Percentiles rank a stretch among this genome's conserved stretches.
Conservation (phyloP, 306 rosid species). For the Lathyrus sativus region DNA sequence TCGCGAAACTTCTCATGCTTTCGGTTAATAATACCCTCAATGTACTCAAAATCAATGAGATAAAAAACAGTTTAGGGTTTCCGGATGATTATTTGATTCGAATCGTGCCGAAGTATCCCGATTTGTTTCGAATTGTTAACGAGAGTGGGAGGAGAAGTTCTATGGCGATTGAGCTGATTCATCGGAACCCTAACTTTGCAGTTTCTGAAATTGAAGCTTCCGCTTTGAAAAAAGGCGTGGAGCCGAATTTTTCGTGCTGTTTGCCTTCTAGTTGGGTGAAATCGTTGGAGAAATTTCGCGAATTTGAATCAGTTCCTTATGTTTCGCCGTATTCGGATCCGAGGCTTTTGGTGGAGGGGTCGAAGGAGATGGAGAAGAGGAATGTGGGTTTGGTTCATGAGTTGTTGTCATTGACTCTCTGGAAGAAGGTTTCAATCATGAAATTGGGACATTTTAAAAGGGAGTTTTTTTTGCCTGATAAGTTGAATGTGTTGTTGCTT, state of each 20-base stretch:
- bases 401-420: slow-evolving; percentile 73
- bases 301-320: slow-evolving; percentile 66
- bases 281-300: slow-evolving; percentile 68
- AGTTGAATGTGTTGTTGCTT: too few species aligned
- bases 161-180: slow-evolving; percentile 72
- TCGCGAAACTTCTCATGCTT: too few species aligned
- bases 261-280: slow-evolving; percentile 79
- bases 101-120: too few species aligned
- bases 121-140: slow-evolving; percentile 68
- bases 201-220: slow-evolving; percentile 61
- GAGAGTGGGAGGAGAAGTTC: slow-evolving; percentile 63
- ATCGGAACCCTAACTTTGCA: slow-evolving; percentile 73
- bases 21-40: too few species aligned
- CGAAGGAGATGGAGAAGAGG: slow-evolving; percentile 83
- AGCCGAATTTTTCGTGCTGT: slow-evolving; percentile 60
- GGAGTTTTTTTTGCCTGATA: too few species aligned
- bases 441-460: too few species aligned
- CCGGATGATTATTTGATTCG: too few species aligned
- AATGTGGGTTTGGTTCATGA: slow-evolving; percentile 77
- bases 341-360: slow-evolving; percentile 50
- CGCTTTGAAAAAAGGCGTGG: slow-evolving; percentile 43
- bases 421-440: slow-evolving; percentile 80
- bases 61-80: too few species aligned
- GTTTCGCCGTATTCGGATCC: slow-evolving; percentile 68
- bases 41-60: too few species aligned